phyloP scores from a whole-genome alignment of 306 rosid genomes.

The Cajanus cajan region DNA sequence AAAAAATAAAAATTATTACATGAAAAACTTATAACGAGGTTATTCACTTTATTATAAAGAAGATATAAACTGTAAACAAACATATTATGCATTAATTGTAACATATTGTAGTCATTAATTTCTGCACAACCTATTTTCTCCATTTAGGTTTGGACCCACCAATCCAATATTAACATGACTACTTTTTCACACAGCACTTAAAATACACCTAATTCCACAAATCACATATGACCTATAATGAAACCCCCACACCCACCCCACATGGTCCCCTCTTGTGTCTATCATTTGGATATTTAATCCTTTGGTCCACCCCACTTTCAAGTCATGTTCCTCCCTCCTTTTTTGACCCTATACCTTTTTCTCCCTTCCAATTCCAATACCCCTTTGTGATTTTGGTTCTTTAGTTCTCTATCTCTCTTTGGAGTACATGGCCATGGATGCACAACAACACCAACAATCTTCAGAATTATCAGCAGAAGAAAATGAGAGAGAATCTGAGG shows the following conservation, averaged over 20 bases:
- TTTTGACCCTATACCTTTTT: slow-evolving; percentile 26
- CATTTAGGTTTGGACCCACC: neutral
- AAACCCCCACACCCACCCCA: slow-evolving; percentile 8
- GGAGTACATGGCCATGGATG: slow-evolving; percentile 28
- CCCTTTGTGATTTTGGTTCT: neutral
- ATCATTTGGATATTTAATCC: slow-evolving; percentile 26
- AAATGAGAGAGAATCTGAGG: slow-evolving; percentile 31
- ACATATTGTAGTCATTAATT: neutral
- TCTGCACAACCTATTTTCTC: neutral
- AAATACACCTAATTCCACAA: neutral
- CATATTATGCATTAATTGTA: too few relatives aligned
- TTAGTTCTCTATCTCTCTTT: neutral
- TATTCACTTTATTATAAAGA: too few relatives aligned
- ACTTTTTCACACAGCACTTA: neutral
- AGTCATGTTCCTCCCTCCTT: slow-evolving; percentile 41
- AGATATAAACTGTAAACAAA: too few relatives aligned
- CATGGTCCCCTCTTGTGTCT: neutral
- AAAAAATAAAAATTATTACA: too few relatives aligned
- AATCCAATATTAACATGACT: neutral
- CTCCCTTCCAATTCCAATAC: neutral
- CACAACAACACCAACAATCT: slow-evolving; percentile 1
- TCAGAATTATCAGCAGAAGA: neutral
- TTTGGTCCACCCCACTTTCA: slow-evolving; percentile 31
- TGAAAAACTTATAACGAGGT: too few relatives aligned
- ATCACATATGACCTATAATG: neutral